phyloP scores from a whole-genome alignment of 1,284 basidiomycete genomes.

The Dichomitus squalens region DNA sequence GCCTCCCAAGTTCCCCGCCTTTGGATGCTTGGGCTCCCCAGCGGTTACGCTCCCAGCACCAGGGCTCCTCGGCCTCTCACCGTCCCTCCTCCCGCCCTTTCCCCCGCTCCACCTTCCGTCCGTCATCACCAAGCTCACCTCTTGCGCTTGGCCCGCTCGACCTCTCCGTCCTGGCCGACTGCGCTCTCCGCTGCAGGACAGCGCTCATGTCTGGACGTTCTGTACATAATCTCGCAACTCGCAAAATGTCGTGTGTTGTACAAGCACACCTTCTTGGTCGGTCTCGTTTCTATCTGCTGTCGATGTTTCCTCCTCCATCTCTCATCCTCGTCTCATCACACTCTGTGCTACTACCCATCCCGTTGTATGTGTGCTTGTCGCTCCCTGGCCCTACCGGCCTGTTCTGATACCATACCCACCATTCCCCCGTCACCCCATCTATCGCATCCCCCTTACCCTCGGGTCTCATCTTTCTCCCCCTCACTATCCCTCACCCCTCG shows the following conservation, averaged over 20 bases:
- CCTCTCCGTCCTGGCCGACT: neutral
- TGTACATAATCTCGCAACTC: slow-evolving; percentile 5
- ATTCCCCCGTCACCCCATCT: slow-evolving; percentile 2
- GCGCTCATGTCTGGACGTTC: slow-evolving; percentile 7
- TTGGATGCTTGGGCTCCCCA: slow-evolving; percentile 3
- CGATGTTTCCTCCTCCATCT: neutral
- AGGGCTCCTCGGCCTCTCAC: slow-evolving; percentile 2
- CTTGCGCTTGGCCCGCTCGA: neutral
- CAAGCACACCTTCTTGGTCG: slow-evolving; percentile 12
- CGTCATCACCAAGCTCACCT: too few relatives aligned
- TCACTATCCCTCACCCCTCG: neutral
- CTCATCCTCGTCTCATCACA: slow-evolving; percentile 9
- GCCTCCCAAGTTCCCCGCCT: neutral
- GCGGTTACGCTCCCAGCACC: slow-evolving; percentile 5
- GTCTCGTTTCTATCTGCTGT: neutral
- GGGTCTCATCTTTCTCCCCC: neutral
- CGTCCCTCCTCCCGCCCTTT: neutral
- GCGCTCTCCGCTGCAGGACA: neutral
- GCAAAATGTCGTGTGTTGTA: slow-evolving; percentile 9
- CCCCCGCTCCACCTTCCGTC: neutral
- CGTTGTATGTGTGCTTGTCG: slow-evolving; percentile 4
- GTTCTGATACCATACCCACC: slow-evolving; percentile 15
- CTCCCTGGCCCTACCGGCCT: slow-evolving; percentile 3
- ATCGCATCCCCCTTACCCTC: neutral
- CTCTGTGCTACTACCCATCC: slow-evolving; percentile 14